phyloP scores from a whole-genome alignment of 2,329 filamentous ascomycete species.

The Aureobasidium sp. region DNA sequence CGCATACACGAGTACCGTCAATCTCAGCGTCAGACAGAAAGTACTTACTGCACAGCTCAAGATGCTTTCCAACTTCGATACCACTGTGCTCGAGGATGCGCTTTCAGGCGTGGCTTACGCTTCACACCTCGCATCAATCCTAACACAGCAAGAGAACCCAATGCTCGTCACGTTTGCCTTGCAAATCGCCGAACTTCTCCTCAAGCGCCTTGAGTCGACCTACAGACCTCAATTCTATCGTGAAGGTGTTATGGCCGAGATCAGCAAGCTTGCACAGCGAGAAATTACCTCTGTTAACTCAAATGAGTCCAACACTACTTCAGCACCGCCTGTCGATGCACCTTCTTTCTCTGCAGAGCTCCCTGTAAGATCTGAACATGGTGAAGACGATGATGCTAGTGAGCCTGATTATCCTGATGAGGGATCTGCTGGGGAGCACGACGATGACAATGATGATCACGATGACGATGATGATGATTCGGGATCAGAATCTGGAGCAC shows the following conservation, averaged over 20 bases:
- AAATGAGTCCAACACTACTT: slow-evolving; percentile 13
- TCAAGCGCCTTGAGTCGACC: slow-evolving; percentile 73
- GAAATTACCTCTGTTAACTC: slow-evolving; percentile 14
- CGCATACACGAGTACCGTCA: slow-evolving; percentile 95
- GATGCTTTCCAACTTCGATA: slow-evolving; percentile 94
- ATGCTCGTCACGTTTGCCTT: slow-evolving; percentile 78
- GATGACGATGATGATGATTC: slow-evolving; percentile 37
- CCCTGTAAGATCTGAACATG: slow-evolving; percentile 17
- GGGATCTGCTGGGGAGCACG: slow-evolving; percentile 40
- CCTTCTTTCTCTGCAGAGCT: slow-evolving; percentile 11
- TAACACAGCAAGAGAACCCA: slow-evolving; percentile 90
- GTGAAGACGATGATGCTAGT: slow-evolving; percentile 29
- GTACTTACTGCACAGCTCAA: slow-evolving; percentile 93
- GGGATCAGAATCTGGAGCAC: slow-evolving; percentile 13
- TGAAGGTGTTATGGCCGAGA: slow-evolving; percentile 89
- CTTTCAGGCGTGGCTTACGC: slow-evolving; percentile 85
- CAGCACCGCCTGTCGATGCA: slow-evolving; percentile 8
- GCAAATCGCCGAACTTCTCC: slow-evolving; percentile 79
- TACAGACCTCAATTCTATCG: slow-evolving; percentile 97
- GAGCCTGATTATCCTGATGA: slow-evolving; percentile 43
- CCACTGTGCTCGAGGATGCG: slow-evolving; percentile 73
- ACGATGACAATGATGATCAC: slow-evolving; percentile 54
- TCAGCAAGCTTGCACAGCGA: slow-evolving; percentile 63
- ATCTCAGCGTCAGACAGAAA: slow-evolving; percentile 87
- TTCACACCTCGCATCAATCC: slow-evolving; percentile 87